Conservation (phyloP, 2,329 filamentous ascomycete species). For the Colletotrichum destructivum region DNA sequence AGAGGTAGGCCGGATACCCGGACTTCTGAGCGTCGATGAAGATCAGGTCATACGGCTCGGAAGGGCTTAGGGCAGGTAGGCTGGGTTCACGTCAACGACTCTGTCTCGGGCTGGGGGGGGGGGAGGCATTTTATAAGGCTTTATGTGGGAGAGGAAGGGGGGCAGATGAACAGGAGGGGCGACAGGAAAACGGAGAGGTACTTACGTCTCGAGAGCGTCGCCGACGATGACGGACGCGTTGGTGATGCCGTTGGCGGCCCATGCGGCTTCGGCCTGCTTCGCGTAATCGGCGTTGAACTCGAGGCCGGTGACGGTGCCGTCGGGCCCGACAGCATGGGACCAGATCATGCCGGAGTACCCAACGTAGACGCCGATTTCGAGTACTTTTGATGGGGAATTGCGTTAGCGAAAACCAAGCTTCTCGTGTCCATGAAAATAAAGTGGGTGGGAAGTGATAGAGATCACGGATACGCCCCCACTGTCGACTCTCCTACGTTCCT, state of each 20-base stretch:
- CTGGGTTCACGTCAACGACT: constrained; percentile 44
- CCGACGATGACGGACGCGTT: constrained; percentile 65
- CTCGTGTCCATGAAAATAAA: not conserved
- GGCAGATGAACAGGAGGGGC: not conserved
- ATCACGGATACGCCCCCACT: not conserved
- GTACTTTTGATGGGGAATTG: constrained; percentile 50
- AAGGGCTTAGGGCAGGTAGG: constrained; percentile 51
- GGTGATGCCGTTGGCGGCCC: constrained; percentile 55
- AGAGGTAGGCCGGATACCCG: constrained; percentile 65
- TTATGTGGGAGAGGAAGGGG: not conserved
- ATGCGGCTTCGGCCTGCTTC: constrained; percentile 55
- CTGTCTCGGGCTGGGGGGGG: not conserved
- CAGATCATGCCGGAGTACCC: constrained; percentile 66
- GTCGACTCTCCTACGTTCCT: no score
- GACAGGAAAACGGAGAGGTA: constrained; percentile 18
- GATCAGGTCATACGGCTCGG: constrained; percentile 66
- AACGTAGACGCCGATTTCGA: constrained; percentile 65
- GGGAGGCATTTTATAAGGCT: not conserved
- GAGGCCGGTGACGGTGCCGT: constrained; percentile 60
- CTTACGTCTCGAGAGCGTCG: constrained; percentile 63
- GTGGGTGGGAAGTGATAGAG: not conserved
- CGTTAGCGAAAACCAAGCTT: not conserved
- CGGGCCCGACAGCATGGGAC: constrained; percentile 61
- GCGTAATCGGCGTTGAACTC: constrained; percentile 63
- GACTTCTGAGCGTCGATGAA: constrained; percentile 70